Percentiles rank a stretch among this genome's conserved stretches.
Conservation (phyloP, 2,329 filamentous ascomycete species). For the Aspergillus caelatus region DNA sequence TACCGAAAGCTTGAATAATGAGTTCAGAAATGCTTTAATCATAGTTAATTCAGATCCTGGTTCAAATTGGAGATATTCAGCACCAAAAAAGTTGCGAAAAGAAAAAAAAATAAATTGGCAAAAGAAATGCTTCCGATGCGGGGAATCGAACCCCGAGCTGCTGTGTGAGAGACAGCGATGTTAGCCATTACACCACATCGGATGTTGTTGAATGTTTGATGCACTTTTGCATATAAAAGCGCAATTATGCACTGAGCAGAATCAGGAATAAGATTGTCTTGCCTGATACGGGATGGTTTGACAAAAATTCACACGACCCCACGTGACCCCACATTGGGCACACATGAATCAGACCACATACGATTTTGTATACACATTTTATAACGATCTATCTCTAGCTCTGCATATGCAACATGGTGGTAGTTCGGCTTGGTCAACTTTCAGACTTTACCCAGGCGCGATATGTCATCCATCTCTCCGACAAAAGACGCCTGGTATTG, state of each 20-base stretch:
- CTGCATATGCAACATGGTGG: conserved; percentile 16
- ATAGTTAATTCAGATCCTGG: background rate
- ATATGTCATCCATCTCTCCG: conserved; percentile 48
- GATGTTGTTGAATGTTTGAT: accelerated
- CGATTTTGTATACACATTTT: background rate
- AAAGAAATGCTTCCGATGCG: conserved; percentile 3
- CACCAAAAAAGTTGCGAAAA: background rate
- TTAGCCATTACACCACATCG: conserved; percentile 6
- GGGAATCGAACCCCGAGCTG: conserved; percentile 8
- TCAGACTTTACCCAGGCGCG: conserved; percentile 42
- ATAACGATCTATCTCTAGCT: background rate
- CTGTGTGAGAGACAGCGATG: conserved; percentile 8
- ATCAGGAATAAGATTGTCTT: background rate
- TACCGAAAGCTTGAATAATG: too few species aligned
- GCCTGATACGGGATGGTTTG: background rate
- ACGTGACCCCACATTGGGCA: conserved; percentile 2
- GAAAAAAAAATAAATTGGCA: background rate
- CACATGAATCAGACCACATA: background rate
- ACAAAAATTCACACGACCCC: background rate
- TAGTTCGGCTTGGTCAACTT: conserved; percentile 32
- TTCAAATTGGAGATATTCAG: background rate
- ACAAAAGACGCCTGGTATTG: conserved; percentile 49
- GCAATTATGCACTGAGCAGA: too few species aligned
- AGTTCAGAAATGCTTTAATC: too few species aligned
- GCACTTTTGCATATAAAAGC: background rate